These are phyloP conservation scores for Candida cerambycidarum DNA, from an alignment of 805 yeast genomes.

Conservation along the genomic window DNA sequence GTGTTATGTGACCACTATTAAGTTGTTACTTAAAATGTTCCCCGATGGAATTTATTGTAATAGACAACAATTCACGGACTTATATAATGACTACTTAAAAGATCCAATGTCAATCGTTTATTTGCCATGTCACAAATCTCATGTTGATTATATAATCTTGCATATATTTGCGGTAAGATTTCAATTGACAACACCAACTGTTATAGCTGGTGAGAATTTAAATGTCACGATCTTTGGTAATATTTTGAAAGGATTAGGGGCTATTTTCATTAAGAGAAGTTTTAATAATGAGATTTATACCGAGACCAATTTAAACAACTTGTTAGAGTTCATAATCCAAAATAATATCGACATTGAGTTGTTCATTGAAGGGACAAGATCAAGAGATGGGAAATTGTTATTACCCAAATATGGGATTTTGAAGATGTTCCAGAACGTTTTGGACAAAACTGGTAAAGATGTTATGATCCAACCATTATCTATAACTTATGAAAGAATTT, in stretches of 20 bases:
- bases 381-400: conserved; percentile 62
- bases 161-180: conserved; percentile 55
- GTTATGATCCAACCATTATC: conserved; percentile 51
- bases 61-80: conserved; percentile 25
- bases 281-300: conserved; percentile 44
- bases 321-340: conserved; percentile 48
- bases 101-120: conserved; percentile 48
- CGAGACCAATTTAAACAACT: conserved; percentile 47
- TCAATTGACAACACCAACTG: conserved; percentile 54
- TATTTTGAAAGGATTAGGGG: conserved; percentile 51
- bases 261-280: conserved; percentile 55
- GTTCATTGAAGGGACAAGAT: conserved; percentile 66
- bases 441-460: conserved; percentile 42
- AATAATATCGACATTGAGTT: conserved; percentile 56
- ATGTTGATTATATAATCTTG: conserved; percentile 58
- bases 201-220: conserved; percentile 66
- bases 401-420: conserved; percentile 63
- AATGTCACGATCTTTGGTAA: conserved; percentile 57
- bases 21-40: conserved; percentile 34
- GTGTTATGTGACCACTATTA: conserved; percentile 40
- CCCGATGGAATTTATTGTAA: conserved; percentile 45
- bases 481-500: conserved; percentile 59
- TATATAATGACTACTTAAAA: conserved; percentile 31
- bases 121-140: conserved; percentile 63
- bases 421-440: conserved; percentile 50